These are phyloP conservation scores for Coffea humblotiana DNA, from an alignment of 305 asterid genomes.

Conservation along the genomic window DNA sequence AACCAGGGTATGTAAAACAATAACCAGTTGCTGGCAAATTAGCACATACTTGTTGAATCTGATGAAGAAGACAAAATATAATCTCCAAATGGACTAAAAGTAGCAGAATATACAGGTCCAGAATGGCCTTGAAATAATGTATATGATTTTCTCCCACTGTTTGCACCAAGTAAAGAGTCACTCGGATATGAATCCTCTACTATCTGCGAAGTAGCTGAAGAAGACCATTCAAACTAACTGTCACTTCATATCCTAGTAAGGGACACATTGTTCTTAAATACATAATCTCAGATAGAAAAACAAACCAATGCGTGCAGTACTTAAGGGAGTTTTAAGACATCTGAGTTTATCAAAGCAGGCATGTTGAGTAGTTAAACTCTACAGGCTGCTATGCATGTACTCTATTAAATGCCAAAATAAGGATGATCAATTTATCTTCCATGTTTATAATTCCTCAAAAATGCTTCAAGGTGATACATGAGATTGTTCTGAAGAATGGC, in stretches of 20 bases:
- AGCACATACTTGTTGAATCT: conserved; percentile 75
- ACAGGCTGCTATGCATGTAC: background rate
- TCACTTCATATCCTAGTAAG: background rate
- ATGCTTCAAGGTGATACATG: background rate
- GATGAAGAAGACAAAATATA: conserved; percentile 89
- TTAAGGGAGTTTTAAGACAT: background rate
- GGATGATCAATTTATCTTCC: background rate
- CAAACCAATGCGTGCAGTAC: background rate
- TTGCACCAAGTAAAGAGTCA: conserved; percentile 47
- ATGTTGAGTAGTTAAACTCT: too few relatives aligned
- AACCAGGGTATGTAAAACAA: conserved; percentile 13
- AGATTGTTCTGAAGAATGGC: background rate
- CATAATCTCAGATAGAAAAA: background rate
- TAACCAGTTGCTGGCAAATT: conserved; percentile 8
- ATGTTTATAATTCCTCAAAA: background rate
- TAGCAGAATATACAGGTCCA: conserved; percentile 89
- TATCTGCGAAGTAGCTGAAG: conserved; percentile 67
- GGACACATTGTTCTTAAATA: background rate
- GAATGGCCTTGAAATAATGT: conserved; percentile 84
- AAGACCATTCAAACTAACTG: conserved; percentile 30
- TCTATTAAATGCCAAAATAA: background rate
- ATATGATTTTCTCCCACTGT: conserved; percentile 60
- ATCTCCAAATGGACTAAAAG: conserved; percentile 85
- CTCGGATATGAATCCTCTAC: conserved; percentile 52
- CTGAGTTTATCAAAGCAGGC: background rate